Percentiles rank a stretch among this genome's conserved stretches.
phyloP scores from a whole-genome alignment of 768 basidiomycete genomes.

The Coprinopsis sp. region DNA sequence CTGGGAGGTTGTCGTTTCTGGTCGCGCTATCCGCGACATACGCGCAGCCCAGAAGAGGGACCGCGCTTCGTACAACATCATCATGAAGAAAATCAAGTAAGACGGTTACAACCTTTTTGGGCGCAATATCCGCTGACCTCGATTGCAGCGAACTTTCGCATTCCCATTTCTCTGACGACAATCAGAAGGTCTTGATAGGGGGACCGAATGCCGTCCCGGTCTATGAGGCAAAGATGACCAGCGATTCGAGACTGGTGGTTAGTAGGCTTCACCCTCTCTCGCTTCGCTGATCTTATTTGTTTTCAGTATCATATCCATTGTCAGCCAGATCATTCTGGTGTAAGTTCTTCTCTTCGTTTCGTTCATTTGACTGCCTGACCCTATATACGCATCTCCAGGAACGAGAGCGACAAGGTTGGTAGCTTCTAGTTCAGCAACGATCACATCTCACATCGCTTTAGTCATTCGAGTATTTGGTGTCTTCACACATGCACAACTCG shows the following conservation, averaged over 20 bases:
- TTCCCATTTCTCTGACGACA: constrained; percentile 60
- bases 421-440: neutral
- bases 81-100: constrained; percentile 61
- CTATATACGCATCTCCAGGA: too few relatives aligned
- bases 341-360: constrained; percentile 13
- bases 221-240: constrained; percentile 60
- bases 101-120: constrained; percentile 9
- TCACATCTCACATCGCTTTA: neutral
- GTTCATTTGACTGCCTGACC: neutral
- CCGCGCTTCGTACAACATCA: constrained; percentile 38
- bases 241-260: constrained; percentile 45
- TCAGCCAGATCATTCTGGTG: constrained; percentile 24
- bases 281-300: neutral
- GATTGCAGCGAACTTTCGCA: constrained; percentile 55
- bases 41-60: constrained; percentile 40
- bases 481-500: constrained; percentile 29
- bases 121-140: neutral
- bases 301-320: constrained; percentile 44
- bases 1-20: constrained; percentile 55
- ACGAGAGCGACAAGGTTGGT: constrained; percentile 20
- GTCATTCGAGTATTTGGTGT: constrained; percentile 8
- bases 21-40: constrained; percentile 40
- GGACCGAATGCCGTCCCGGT: constrained; percentile 43
- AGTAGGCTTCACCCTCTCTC: constrained; percentile 5
- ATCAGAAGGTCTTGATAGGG: constrained; percentile 52